Percentiles rank a stretch among this genome's conserved stretches.
phyloP scores from a whole-genome alignment of 1,284 basidiomycete species.

The Entoloma clypeatum region DNA sequence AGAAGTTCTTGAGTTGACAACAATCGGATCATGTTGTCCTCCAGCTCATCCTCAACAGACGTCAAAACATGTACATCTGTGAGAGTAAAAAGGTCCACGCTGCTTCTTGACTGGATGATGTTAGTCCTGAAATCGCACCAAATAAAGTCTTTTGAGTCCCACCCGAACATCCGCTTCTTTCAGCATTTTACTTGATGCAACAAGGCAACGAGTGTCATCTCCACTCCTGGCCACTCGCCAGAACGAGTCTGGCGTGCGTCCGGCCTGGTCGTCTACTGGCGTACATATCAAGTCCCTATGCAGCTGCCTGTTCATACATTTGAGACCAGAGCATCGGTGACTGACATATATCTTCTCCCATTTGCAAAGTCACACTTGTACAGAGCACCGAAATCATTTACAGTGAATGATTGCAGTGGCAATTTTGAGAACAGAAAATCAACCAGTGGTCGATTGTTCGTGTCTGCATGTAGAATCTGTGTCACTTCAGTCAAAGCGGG shows the following conservation, averaged over 20 bases:
- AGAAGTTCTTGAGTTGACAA: slow-evolving; percentile 57
- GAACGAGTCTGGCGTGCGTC: slow-evolving; percentile 10
- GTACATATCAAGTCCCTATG: slow-evolving; percentile 12
- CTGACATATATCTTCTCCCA: slow-evolving; percentile 31
- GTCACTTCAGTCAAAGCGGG: slow-evolving; percentile 28
- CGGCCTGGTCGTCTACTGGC: slow-evolving; percentile 1
- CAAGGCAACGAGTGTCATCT: slow-evolving; percentile 22
- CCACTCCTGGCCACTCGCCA: slow-evolving; percentile 26
- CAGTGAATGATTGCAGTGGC: slow-evolving; percentile 31
- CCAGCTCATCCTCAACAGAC: slow-evolving; percentile 41
- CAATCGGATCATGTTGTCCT: slow-evolving; percentile 46
- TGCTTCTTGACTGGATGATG: slow-evolving; percentile 25
- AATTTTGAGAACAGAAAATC: slow-evolving; percentile 40
- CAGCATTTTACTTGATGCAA: slow-evolving; percentile 33
- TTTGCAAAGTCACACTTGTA: slow-evolving; percentile 33
- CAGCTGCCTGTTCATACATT: not conserved
- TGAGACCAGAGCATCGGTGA: not conserved
- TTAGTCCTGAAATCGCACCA: slow-evolving; percentile 5
- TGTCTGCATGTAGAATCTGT: slow-evolving; percentile 36
- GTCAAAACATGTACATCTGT: slow-evolving; percentile 41
- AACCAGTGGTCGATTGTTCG: slow-evolving; percentile 37
- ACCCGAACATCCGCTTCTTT: slow-evolving; percentile 49
- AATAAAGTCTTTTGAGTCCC: slow-evolving; percentile 12
- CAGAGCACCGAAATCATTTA: slow-evolving; percentile 45
- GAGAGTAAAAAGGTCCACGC: slow-evolving; percentile 34